Conservation (phyloP, 805 yeast genomes). For the Wickerhamomyces chambardii region DNA sequence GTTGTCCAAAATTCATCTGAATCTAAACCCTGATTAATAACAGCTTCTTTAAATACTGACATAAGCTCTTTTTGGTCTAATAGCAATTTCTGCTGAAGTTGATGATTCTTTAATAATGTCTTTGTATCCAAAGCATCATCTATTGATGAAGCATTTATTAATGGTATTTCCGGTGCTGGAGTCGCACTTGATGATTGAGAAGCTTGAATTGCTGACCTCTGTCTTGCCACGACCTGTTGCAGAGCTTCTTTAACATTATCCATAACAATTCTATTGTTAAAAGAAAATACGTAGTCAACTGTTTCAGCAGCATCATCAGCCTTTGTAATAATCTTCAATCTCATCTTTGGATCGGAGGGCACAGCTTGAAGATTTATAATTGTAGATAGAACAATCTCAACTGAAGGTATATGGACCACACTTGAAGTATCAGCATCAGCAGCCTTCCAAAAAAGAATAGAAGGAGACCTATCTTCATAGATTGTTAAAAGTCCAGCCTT, state of each 20-base stretch:
- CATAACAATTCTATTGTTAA: slow-evolving; percentile 69
- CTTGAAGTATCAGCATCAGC: slow-evolving; percentile 28
- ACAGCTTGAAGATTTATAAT: slow-evolving; percentile 57
- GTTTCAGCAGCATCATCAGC: slow-evolving; percentile 22
- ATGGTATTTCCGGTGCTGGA: slow-evolving; percentile 15
- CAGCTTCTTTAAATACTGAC: slow-evolving; percentile 80
- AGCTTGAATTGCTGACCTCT: slow-evolving; percentile 27
- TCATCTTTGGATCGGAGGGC: slow-evolving; percentile 57
- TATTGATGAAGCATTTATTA: slow-evolving; percentile 26
- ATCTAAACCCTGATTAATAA: slow-evolving; percentile 65
- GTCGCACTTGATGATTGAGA: slow-evolving; percentile 11
- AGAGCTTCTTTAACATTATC: slow-evolving; percentile 59
- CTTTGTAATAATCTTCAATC: slow-evolving; percentile 46
- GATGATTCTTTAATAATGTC: slow-evolving; percentile 58
- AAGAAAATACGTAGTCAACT: slow-evolving; percentile 38
- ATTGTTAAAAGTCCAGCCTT: slow-evolving; percentile 47
- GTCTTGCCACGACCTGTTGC: slow-evolving; percentile 61
- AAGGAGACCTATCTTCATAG: slow-evolving; percentile 47
- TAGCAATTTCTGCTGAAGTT: slow-evolving; percentile 71
- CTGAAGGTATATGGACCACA: slow-evolving; percentile 24
- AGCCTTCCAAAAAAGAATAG: slow-evolving; percentile 48
- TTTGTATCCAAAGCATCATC: slow-evolving; percentile 44
- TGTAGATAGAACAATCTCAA: slow-evolving; percentile 32
- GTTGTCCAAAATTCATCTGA: slow-evolving; percentile 86
- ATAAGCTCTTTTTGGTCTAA: slow-evolving; percentile 61